phyloP scores from a whole-genome alignment of 495 filamentous ascomycete genomes.

The Talaromyces adpressus region DNA sequence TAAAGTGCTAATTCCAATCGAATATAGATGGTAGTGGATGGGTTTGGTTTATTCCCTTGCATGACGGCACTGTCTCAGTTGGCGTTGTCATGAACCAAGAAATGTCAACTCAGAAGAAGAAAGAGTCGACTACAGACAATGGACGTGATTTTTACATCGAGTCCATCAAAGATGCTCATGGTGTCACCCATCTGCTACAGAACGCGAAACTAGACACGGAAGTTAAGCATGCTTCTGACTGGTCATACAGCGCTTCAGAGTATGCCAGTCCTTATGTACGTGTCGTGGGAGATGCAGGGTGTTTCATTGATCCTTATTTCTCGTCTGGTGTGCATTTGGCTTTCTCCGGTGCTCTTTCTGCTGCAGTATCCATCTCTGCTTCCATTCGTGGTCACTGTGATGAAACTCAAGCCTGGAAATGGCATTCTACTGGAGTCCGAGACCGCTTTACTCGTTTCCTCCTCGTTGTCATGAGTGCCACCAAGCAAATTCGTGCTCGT shows the following conservation, averaged over 20 bases:
- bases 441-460: constrained; percentile 46
- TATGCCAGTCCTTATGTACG: constrained; percentile 30
- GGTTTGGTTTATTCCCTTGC: constrained; percentile 29
- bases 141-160: constrained; percentile 32
- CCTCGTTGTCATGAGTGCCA: constrained; percentile 35
- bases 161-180: constrained; percentile 22
- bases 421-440: constrained; percentile 38
- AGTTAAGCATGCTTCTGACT: constrained; percentile 34
- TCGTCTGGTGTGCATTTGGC: constrained; percentile 45
- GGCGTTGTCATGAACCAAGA: constrained; percentile 30
- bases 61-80: constrained; percentile 26
- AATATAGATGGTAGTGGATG: constrained; percentile 22
- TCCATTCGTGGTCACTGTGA: constrained; percentile 24
- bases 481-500: constrained; percentile 33
- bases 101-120: constrained; percentile 19
- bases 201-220: constrained; percentile 24
- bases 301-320: constrained; percentile 39
- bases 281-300: constrained; percentile 34
- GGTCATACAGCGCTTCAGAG: constrained; percentile 33
- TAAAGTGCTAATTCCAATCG: neutral
- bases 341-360: constrained; percentile 35
- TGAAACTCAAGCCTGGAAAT: constrained; percentile 31
- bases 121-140: constrained; percentile 9
- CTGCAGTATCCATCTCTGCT: constrained; percentile 32
- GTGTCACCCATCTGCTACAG: constrained; percentile 19